phyloP scores from a whole-genome alignment of 352 stramenopile species.

The Aphanomyces cochlioides region DNA sequence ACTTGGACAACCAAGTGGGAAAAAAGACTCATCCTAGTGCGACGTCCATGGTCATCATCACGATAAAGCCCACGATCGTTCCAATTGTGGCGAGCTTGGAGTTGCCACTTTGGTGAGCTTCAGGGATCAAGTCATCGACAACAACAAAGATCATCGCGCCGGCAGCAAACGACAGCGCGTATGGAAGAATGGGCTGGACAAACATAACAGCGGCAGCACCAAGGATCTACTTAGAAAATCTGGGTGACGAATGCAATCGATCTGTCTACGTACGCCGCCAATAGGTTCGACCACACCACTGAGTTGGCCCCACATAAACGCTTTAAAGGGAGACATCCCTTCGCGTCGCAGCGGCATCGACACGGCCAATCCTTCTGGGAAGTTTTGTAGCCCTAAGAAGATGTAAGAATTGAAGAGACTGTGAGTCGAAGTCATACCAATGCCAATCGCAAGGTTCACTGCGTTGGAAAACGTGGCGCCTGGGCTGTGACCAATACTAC shows the following conservation, averaged over 20 bases:
- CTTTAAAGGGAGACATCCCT: constrained; percentile 73
- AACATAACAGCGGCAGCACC: constrained; percentile 79
- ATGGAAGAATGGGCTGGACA: constrained; percentile 84
- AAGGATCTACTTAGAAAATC: constrained; percentile 51
- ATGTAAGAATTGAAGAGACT: background rate
- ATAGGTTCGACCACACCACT: constrained; percentile 87
- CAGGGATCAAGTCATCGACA: constrained; percentile 87
- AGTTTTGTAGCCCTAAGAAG: constrained; percentile 73
- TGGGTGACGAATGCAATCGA: background rate
- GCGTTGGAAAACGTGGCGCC: constrained; percentile 75
- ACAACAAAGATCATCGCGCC: constrained; percentile 92
- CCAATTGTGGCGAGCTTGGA: constrained; percentile 83
- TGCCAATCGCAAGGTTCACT: constrained; percentile 80
- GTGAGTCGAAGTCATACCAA: constrained; percentile 37
- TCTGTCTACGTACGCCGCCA: constrained; percentile 53
- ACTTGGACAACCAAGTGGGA: background rate
- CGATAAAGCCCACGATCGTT: constrained; percentile 85
- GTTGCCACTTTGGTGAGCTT: constrained; percentile 85
- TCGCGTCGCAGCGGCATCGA: constrained; percentile 83
- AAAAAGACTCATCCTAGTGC: constrained; percentile 53
- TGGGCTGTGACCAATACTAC: constrained; percentile 64
- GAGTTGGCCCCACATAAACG: constrained; percentile 88
- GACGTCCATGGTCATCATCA: constrained; percentile 91
- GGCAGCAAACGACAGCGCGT: constrained; percentile 86
- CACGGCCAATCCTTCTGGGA: constrained; percentile 85